A percentile compares a stretch with the other conserved stretches of the same genome.
Evolutionary conservation across 2,329 filamentous ascomycete species (phyloP).

Genomic region (Hypoxylon sp.): DNA sequence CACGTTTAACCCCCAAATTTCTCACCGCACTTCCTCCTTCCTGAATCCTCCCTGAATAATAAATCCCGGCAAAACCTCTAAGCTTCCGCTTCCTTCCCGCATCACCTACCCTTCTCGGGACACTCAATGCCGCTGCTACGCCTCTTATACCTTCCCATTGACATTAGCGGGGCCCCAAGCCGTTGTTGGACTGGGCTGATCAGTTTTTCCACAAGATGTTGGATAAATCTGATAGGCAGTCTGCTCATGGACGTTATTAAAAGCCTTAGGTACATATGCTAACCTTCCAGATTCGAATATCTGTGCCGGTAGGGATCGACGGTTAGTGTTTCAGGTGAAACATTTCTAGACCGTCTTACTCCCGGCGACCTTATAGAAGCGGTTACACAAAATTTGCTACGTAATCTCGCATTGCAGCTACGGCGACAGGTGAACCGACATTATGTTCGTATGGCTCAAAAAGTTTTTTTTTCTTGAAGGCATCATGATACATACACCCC

Average conservation of each 20-base stretch:
- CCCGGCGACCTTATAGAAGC: constrained; percentile 5
- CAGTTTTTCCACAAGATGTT: background rate
- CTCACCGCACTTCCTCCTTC: background rate
- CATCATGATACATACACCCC: constrained; percentile 23
- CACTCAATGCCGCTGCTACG: constrained; percentile 28
- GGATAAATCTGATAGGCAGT: constrained; percentile 11
- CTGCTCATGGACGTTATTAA: constrained; percentile 10
- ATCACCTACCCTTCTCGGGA: constrained; percentile 9
- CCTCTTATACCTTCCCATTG: constrained; percentile 17
- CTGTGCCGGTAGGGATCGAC: constrained; percentile 21
- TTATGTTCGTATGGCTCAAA: constrained; percentile 6
- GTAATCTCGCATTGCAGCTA: constrained; percentile 21
- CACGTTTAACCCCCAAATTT: constrained; percentile 31
- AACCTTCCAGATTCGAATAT: constrained; percentile 34
- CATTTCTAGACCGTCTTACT: constrained; percentile 9
- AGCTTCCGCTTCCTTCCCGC: constrained; percentile 9
- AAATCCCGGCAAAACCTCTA: constrained; percentile 6
- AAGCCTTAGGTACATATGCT: background rate
- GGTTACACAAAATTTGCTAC: background rate
- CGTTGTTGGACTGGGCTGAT: constrained; percentile 29
- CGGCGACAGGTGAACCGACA: background rate
- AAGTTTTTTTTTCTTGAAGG: background rate
- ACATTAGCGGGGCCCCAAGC: constrained; percentile 34
- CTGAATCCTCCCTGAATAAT: constrained; percentile 9
- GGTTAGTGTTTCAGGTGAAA: constrained; percentile 25